phyloP scores from a whole-genome alignment of 129 eudicot species.

The Smallanthus sonchifolius region DNA sequence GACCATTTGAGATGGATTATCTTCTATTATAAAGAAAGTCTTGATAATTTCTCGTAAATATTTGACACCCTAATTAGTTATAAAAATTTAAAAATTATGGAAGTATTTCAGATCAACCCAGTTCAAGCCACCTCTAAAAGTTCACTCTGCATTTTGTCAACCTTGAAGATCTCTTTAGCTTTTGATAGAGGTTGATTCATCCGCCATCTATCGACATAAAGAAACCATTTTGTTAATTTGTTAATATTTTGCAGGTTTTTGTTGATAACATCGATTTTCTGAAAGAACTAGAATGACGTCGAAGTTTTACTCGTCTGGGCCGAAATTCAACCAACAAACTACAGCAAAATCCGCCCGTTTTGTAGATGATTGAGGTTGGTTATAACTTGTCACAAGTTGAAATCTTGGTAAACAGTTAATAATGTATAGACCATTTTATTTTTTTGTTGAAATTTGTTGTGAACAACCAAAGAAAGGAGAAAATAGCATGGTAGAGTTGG shows the following conservation, averaged over 20 bases:
- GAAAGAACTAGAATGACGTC: constrained; percentile 70
- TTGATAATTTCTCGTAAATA: too few relatives aligned
- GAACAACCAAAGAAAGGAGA: constrained; percentile 15
- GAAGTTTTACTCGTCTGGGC: background rate
- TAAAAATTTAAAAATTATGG: too few relatives aligned
- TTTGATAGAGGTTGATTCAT: background rate
- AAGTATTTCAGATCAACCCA: background rate
- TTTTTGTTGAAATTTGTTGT: constrained; percentile 15
- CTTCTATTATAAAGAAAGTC: too few relatives aligned
- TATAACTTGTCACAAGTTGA: constrained; percentile 11
- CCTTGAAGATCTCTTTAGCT: background rate
- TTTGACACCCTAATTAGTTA: too few relatives aligned
- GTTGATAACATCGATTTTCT: constrained; percentile 66
- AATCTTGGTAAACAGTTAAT: constrained; percentile 17
- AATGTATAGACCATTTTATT: constrained; percentile 17
- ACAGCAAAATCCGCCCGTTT: constrained; percentile 19
- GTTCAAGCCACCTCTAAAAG: background rate
- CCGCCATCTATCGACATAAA: background rate
- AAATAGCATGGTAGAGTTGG: constrained; percentile 8
- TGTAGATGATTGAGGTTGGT: constrained; percentile 26
- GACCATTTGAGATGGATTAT: background rate
- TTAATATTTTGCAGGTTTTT: constrained; percentile 48
- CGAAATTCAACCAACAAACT: background rate
- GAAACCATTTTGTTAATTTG: background rate
- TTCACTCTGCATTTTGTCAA: background rate